Evolutionary conservation across 1,284 basidiomycete species (phyloP).

Genomic region (Phylloporus gajari): DNA sequence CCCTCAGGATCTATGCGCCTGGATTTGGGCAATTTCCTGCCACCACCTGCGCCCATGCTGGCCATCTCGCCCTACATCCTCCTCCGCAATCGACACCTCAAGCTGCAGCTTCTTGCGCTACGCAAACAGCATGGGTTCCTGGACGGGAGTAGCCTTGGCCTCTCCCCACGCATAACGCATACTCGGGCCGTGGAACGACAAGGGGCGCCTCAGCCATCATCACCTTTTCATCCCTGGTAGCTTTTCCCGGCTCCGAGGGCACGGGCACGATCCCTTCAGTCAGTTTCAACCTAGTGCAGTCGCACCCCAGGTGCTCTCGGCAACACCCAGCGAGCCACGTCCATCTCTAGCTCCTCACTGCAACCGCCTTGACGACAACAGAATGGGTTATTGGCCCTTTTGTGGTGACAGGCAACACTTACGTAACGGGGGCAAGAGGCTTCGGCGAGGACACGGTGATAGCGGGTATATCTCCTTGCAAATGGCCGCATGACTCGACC

Average conservation of each 20-base stretch:
- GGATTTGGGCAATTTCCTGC: too few species aligned
- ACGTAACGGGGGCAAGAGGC: conserved; percentile 1
- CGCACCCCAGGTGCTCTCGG: too few species aligned
- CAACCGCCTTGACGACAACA: too few species aligned
- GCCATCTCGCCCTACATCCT: not conserved
- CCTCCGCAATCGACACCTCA: conserved; percentile 31
- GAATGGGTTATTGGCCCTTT: too few species aligned
- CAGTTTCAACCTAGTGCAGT: too few species aligned
- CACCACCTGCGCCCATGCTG: too few species aligned
- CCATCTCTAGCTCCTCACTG: conserved; percentile 1
- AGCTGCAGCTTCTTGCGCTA: conserved; percentile 35
- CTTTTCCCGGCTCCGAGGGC: conserved; percentile 36
- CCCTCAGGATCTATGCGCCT: too few species aligned
- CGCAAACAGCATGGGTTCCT: not conserved
- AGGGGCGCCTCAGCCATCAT: conserved; percentile 60
- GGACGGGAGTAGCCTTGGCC: conserved; percentile 18
- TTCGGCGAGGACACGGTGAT: conserved; percentile 38
- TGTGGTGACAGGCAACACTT: too few species aligned
- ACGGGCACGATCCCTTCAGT: too few species aligned
- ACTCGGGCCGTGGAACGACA: conserved; percentile 43
- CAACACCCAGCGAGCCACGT: too few species aligned
- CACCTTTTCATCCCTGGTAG: conserved; percentile 44
- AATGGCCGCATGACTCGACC: conserved; percentile 42
- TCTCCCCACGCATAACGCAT: conserved; percentile 15
- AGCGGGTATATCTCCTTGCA: conserved; percentile 40